Percentiles rank a stretch among this genome's conserved stretches.
phyloP scores from a whole-genome alignment of 306 rosid species.

The Citrullus mucosospermus region DNA sequence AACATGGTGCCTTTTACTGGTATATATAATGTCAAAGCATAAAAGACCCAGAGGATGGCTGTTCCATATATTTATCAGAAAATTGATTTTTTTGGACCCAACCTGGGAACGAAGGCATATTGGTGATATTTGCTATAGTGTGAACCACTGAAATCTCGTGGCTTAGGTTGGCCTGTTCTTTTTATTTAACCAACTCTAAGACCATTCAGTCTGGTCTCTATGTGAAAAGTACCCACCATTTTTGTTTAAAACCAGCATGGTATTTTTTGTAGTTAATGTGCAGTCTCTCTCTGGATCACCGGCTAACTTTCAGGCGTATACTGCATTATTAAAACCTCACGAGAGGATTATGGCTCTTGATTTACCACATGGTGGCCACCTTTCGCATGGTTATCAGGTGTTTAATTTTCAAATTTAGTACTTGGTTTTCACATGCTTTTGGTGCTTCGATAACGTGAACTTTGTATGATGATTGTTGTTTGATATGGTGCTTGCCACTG shows the following conservation, averaged over 20 bases:
- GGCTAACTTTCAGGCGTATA: slow-evolving; percentile 88
- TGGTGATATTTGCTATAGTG: not conserved
- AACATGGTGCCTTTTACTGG: not conserved
- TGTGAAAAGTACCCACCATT: not conserved
- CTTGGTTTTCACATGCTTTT: not conserved
- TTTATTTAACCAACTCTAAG: not conserved
- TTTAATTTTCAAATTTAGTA: not conserved
- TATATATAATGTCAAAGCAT: not conserved
- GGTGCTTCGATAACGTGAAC: not conserved
- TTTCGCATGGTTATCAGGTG: slow-evolving; percentile 97
- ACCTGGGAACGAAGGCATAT: not conserved
- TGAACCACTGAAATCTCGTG: not conserved
- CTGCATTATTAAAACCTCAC: slow-evolving; percentile 86
- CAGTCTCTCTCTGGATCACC: slow-evolving; percentile 93
- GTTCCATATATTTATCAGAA: too few relatives aligned
- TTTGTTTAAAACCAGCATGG: slow-evolving; percentile 12
- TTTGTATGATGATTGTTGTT: not conserved
- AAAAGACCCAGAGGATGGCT: not conserved
- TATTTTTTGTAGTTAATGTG: slow-evolving; percentile 64
- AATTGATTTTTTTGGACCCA: too few relatives aligned
- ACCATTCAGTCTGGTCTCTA: not conserved
- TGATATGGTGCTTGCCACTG: not conserved
- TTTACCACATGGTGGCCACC: slow-evolving; percentile 94
- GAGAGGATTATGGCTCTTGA: slow-evolving; percentile 97
- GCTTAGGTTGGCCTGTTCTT: not conserved